Evolutionary conservation across 2,329 filamentous ascomycete genomes (phyloP).

Genomic region (Bipolaris sorokiniana): DNA sequence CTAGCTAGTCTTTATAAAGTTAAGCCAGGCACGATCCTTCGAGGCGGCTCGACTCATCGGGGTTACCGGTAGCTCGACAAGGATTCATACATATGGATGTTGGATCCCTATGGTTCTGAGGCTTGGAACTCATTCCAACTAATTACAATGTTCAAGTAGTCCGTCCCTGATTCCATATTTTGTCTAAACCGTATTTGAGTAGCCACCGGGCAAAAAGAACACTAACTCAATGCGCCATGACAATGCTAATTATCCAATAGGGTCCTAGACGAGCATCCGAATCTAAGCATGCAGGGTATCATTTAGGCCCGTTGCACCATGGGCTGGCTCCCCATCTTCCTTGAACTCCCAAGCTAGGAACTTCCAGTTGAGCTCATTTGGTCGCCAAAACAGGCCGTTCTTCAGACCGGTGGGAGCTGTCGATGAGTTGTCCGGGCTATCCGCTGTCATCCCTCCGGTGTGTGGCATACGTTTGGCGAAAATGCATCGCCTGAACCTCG

Average conservation of each 20-base stretch:
- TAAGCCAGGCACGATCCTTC: neutral
- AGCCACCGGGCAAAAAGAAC: slow-evolving; percentile 7
- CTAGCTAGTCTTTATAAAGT: neutral
- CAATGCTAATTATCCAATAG: slow-evolving; percentile 35
- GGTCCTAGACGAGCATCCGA: neutral
- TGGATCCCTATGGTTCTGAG: neutral
- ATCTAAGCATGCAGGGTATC: slow-evolving; percentile 43
- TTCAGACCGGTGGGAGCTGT: slow-evolving; percentile 44
- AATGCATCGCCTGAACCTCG: slow-evolving; percentile 84
- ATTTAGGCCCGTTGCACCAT: slow-evolving; percentile 20
- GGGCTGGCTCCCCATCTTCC: slow-evolving; percentile 22
- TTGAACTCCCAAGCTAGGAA: slow-evolving; percentile 79
- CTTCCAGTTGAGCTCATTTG: slow-evolving; percentile 82
- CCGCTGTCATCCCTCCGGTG: slow-evolving; percentile 83
- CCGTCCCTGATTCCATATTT: neutral
- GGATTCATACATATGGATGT: neutral
- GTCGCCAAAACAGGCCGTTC: slow-evolving; percentile 70
- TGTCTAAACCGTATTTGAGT: slow-evolving; percentile 1
- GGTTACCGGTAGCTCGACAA: no score
- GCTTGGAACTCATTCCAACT: neutral
- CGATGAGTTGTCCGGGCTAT: slow-evolving; percentile 49
- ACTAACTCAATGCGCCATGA: slow-evolving; percentile 31
- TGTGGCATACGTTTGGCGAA: slow-evolving; percentile 79
- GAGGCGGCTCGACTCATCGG: neutral
- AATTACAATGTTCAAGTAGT: neutral